Evolutionary conservation across 2,329 filamentous ascomycete genomes (phyloP), one percentile per base, ranked within the genome.

Genomic region (Epichloe hybrida): DNA sequence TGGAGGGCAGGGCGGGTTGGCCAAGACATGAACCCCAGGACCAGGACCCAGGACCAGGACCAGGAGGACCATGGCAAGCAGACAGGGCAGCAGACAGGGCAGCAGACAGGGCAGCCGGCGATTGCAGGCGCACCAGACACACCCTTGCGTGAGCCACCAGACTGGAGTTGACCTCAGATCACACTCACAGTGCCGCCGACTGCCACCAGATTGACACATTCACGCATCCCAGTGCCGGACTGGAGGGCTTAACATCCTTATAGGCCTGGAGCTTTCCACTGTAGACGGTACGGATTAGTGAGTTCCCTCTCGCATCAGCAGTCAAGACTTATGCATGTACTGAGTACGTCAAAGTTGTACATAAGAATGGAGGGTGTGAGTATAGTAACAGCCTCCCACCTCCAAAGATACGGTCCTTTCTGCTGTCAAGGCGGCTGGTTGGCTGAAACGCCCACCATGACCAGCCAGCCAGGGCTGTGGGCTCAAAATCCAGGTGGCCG

Each of bases 371-470:
- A 36, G 4, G 44, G 47, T 20, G 47, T 49, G 42, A 20, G 11
- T 34, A 3, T 50, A 50, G 48, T 21, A 46, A n/a, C 31, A 17
- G 8, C 5, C 46, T 35, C 35, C 23, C 46, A 35, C 37, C 47
- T 42, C 31, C 27, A 41, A 27, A 45, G 41, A 35, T 31, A 27
- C 23, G 37, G 40, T 50, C 36, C 36, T 42, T 46, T 43, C 40
- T 49, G 21, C 42, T 37, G 39, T 49, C 47, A 23, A 43, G 48
- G 53, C 55, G 52, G 54, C 8, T 50, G 27, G 27, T 51, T 51
- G 53, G 55, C 55, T 56, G 55, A 56, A 56, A 55, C 55, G 50
- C 46, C 38, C 40, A 31, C 15, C 36, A 48, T 8, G 31, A 20
- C 41, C 35, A 48, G 20, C 11, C 21, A 21, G 21, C 4, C 36